These are phyloP conservation scores for Phytopythium oedochilum DNA, from an alignment of 352 stramenopile species.

Conservation along the genomic window DNA sequence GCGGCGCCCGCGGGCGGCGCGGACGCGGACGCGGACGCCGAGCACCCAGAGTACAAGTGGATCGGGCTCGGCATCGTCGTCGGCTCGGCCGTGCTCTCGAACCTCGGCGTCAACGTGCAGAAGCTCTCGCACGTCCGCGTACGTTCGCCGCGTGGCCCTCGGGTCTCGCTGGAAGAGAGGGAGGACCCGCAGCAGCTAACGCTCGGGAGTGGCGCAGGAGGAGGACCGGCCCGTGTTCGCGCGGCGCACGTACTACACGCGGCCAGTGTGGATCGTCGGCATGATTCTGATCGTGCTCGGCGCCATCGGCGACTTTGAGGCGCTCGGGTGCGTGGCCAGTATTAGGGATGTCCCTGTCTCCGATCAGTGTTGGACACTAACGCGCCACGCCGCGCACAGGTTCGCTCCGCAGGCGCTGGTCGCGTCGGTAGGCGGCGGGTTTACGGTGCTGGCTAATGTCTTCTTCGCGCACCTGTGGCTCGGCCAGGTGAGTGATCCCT, in stretches of 20 bases:
- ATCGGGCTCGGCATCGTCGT: conserved; percentile 79
- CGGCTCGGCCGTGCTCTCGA: conserved; percentile 74
- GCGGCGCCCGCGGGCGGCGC: conserved; percentile 1
- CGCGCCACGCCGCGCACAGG: conserved; percentile 6
- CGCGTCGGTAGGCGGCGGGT: conserved; percentile 77
- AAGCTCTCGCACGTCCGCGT: conserved; percentile 83
- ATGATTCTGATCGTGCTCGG: conserved; percentile 78
- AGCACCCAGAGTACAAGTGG: conserved; percentile 76
- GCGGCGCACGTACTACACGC: conserved; percentile 75
- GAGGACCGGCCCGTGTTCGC: conserved; percentile 59
- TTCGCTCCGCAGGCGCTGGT: conserved; percentile 87
- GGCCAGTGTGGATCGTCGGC: conserved; percentile 80
- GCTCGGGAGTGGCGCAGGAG: conserved; percentile 23
- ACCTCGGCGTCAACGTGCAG: conserved; percentile 83
- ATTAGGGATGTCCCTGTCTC: too few relatives aligned
- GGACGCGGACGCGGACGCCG: conserved; percentile 11
- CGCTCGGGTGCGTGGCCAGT: conserved; percentile 62
- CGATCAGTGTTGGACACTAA: too few relatives aligned
- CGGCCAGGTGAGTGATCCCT: conserved; percentile 28
- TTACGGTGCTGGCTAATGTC: conserved; percentile 86
- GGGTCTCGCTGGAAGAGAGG: too few relatives aligned
- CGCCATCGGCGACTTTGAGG: conserved; percentile 84
- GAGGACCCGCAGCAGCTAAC: background rate
- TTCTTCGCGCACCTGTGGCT: conserved; percentile 88
- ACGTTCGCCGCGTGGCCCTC: conserved; percentile 19